These are phyloP conservation scores for Wallacemonas rigidus DNA, from an alignment of 208 protist species.

Conservation along the genomic window DNA sequence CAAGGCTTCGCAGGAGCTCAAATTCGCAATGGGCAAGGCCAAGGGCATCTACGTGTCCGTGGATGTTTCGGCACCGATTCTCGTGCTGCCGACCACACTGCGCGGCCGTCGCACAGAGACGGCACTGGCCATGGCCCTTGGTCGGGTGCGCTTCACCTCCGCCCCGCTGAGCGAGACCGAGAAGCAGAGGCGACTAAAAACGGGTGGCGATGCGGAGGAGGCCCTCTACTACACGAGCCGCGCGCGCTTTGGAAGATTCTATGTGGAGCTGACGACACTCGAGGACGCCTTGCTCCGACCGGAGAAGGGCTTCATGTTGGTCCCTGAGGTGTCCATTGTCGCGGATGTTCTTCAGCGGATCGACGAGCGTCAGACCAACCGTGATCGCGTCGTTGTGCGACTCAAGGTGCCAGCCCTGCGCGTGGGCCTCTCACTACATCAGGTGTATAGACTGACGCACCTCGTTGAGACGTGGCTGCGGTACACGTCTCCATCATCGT, in stretches of 20 bases:
- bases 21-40: constrained; percentile 49
- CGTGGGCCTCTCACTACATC: constrained; percentile 67
- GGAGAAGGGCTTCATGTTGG: constrained; percentile 67
- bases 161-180: constrained; percentile 66
- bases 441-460: constrained; percentile 70
- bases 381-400: constrained; percentile 72
- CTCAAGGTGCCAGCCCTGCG: constrained; percentile 67
- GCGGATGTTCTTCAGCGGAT: constrained; percentile 78
- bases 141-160: constrained; percentile 63
- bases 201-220: constrained; percentile 44
- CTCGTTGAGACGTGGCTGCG: constrained; percentile 75
- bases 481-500: constrained; percentile 20
- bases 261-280: constrained; percentile 75
- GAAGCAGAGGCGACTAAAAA: constrained; percentile 41
- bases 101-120: constrained; percentile 38
- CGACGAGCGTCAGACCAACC: constrained; percentile 40
- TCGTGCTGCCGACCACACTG: constrained; percentile 71
- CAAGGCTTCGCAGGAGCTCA: constrained; percentile 65
- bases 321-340: constrained; percentile 70
- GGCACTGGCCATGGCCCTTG: constrained; percentile 69
- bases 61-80: constrained; percentile 73
- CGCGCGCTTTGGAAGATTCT: constrained; percentile 74
- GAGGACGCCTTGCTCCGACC: constrained; percentile 52
- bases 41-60: constrained; percentile 72
- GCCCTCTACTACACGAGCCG: constrained; percentile 74